Evolutionary conservation across 164 flowering plant species (phyloP).

Genomic region (Liquidambar formosana): DNA sequence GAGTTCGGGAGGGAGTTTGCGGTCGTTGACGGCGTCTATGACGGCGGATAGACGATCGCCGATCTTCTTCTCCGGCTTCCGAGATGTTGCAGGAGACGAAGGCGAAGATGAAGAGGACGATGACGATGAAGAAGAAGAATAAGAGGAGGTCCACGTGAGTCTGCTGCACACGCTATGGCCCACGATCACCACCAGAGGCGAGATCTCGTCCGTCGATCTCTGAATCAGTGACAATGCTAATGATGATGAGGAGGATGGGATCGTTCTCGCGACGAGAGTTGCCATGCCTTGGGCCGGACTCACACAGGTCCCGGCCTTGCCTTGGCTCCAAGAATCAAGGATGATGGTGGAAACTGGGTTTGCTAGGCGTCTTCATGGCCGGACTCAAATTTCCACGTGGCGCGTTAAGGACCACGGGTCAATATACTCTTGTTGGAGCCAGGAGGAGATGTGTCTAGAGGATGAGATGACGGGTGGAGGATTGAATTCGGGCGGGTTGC

Average conservation of each 20-base stretch:
- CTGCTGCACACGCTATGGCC: not conserved
- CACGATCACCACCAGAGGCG: not conserved
- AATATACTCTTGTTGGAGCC: no score
- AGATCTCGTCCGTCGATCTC: conserved; percentile 14
- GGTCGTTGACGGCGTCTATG: conserved; percentile 75
- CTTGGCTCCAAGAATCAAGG: no score
- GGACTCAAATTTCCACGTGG: no score
- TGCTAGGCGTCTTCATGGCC: no score
- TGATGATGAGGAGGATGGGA: no score
- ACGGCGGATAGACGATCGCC: conserved; percentile 68
- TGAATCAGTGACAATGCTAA: conserved; percentile 8
- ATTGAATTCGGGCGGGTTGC: no score
- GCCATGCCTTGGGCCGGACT: conserved; percentile 18
- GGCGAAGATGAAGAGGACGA: conserved; percentile 10
- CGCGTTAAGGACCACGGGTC: no score
- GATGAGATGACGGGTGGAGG: no score
- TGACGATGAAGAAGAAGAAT: conserved; percentile 21
- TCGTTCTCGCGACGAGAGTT: conserved; percentile 20
- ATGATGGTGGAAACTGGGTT: no score
- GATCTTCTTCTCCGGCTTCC: conserved; percentile 44
- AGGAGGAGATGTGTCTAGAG: no score
- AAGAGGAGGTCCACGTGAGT: conserved; percentile 18
- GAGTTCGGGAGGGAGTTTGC: conserved; percentile 88
- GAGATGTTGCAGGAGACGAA: conserved; percentile 13
- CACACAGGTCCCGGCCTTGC: no score